These are phyloP conservation scores for Alternaria sp. DNA, from an alignment of 2,329 filamentous ascomycete genomes.

Conservation along the genomic window DNA sequence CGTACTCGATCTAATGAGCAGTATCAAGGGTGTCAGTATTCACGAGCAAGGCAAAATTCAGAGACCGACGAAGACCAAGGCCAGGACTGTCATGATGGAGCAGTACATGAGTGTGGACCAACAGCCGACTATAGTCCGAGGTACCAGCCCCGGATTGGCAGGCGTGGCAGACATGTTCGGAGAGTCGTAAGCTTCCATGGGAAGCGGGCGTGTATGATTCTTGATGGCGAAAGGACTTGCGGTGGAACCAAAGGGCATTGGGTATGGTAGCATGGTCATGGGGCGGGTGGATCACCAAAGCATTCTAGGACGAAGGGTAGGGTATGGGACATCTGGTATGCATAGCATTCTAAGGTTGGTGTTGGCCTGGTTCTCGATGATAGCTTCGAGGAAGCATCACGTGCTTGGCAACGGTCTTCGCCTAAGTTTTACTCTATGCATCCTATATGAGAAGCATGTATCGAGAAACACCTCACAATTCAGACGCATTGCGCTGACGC, in stretches of 20 bases:
- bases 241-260: background rate
- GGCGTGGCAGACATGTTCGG: slow-evolving; percentile 56
- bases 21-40: slow-evolving; percentile 87
- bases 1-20: slow-evolving; percentile 82
- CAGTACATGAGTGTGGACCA: slow-evolving; percentile 53
- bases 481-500: background rate
- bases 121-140: slow-evolving; percentile 44
- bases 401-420: background rate
- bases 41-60: slow-evolving; percentile 88
- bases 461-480: background rate
- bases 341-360: background rate
- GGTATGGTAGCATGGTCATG: background rate
- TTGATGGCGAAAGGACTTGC: background rate
- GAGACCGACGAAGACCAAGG: slow-evolving; percentile 36
- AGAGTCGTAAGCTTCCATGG: slow-evolving; percentile 1
- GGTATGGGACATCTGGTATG: background rate
- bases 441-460: background rate
- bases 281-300: background rate
- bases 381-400: background rate
- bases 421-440: background rate
- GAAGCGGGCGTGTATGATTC: background rate
- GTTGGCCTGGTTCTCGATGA: background rate
- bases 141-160: slow-evolving; percentile 50
- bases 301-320: background rate
- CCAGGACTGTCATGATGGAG: slow-evolving; percentile 44